A percentile compares a stretch with the other conserved stretches of the same genome.
These are phyloP conservation scores for Aquilaria yunnanensis DNA, from an alignment of 345 rosid species.

Conservation along the genomic window DNA sequence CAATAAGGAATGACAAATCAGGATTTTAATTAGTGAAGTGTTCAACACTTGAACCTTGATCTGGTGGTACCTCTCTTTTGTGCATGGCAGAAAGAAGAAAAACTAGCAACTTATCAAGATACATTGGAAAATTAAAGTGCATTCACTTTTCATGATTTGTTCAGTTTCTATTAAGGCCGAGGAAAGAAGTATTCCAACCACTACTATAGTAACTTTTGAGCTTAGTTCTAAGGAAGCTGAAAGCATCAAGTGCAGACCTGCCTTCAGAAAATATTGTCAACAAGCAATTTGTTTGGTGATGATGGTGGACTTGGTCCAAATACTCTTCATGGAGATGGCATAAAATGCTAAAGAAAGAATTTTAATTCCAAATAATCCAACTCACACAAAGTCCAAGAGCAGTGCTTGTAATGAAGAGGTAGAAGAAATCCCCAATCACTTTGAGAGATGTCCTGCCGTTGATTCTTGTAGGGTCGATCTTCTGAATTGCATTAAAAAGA, in stretches of 20 bases:
- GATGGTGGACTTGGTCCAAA: not conserved
- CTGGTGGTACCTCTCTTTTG: too few relatives aligned
- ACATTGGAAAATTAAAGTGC: too few relatives aligned
- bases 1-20: not conserved
- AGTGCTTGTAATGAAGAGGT: conserved; percentile 78
- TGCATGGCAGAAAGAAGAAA: too few relatives aligned
- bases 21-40: too few relatives aligned
- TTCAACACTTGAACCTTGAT: too few relatives aligned
- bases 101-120: too few relatives aligned
- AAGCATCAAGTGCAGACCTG: not conserved
- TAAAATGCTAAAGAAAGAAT: not conserved
- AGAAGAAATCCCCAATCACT: conserved; percentile 54
- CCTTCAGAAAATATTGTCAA: not conserved
- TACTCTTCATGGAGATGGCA: conserved; percentile 10
- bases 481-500: conserved; percentile 75
- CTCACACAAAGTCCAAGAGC: conserved; percentile 64
- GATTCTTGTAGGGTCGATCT: conserved; percentile 50
- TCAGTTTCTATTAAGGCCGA: not conserved
- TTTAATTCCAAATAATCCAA: conserved; percentile 1
- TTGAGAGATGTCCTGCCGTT: conserved; percentile 34
- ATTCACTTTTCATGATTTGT: too few relatives aligned
- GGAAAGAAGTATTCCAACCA: not conserved
- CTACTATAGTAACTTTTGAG: too few relatives aligned
- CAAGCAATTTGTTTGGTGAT: not conserved
- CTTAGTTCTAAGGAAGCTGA: too few relatives aligned